Evolutionary conservation across 2,329 filamentous ascomycete genomes (phyloP), one percentile per base, ranked within the genome.

Genomic region (Erysiphe pulchra): DNA sequence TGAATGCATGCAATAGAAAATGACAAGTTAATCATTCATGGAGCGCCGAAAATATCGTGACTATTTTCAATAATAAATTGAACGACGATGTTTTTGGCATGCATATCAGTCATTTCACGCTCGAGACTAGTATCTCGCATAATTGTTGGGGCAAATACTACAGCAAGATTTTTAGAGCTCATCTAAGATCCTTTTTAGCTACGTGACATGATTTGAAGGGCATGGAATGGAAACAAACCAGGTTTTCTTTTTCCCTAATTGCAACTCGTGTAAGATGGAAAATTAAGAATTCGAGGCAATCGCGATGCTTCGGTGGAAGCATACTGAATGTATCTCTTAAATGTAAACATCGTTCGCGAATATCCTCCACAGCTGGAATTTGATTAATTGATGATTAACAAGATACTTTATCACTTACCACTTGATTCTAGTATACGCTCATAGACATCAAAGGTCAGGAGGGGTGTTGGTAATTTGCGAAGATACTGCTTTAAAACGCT

Each of bases 401-500:
- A 13, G 7, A 9, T 17, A 17, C 17, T 8, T 17, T 14, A 34
- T 33, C 46, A 64, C 77, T 65, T 66, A 81, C 78, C 66, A 51
- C 73, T 76, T 5, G 80, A 84, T 54, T 93, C 86, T 43, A 98
- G 65, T 44, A 98, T 72, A 36, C 74, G 71, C 54, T 95, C 87
- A 57, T 98, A 98, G 24, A 92, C 77, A 18, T 92, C 83, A 60
- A 80, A 94, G 0, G 87, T 93, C 54, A 98, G 75, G 31, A 98
- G 68, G 2, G 90, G 90, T 8, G 71, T 80, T 0, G 90, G 90
- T 33, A 95, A 68, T 62, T 86, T 90, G 54, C 90, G 75, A 72
- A 98, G 93, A 60, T 95, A 98, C 61, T 95, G 87, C 65, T 98
- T 98, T 55, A 98, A 63, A 17, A 87, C 82, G 57, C 84, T 93